phyloP scores from a whole-genome alignment of 2,329 filamentous ascomycete species.

The Ceratocystis harringtonii region DNA sequence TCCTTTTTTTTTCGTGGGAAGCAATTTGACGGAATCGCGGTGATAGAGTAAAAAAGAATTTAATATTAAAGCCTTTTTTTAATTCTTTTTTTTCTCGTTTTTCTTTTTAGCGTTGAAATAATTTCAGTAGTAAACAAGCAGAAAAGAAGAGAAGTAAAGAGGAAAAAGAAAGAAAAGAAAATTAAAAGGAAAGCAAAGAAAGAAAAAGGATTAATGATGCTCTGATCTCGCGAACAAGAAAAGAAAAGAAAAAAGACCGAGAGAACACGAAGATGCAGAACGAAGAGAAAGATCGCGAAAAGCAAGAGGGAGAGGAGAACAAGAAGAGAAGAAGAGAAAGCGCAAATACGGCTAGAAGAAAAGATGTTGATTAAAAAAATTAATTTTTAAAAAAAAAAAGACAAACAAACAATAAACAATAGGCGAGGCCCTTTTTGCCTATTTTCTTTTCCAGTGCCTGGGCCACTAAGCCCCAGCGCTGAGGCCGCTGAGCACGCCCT shows the following conservation, averaged over 20 bases:
- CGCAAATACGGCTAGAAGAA: background rate
- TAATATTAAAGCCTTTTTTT: background rate
- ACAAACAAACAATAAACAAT: background rate
- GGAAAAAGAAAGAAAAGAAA: constrained; percentile 7
- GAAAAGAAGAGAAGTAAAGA: background rate
- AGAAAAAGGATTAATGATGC: background rate
- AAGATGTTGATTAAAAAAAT: background rate
- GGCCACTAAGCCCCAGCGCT: background rate
- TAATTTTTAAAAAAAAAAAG: background rate
- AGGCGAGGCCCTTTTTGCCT: background rate
- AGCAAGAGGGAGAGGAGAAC: constrained; percentile 1
- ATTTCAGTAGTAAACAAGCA: background rate
- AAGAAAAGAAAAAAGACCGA: constrained; percentile 5
- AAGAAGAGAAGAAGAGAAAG: background rate
- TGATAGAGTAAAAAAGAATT: constrained; percentile 2
- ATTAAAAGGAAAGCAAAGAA: background rate
- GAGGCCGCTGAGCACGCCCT: background rate
- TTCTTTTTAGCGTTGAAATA: constrained; percentile 1
- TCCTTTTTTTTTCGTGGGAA: background rate
- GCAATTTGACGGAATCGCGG: background rate
- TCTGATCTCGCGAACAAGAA: background rate
- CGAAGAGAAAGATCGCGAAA: constrained; percentile 6
- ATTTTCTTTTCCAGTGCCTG: no score
- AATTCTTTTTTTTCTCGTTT: background rate
- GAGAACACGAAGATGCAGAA: background rate